Base-by-base conservation (phyloP, 192 early-diverging fungal genomes). In the Backusella circina region DNA sequence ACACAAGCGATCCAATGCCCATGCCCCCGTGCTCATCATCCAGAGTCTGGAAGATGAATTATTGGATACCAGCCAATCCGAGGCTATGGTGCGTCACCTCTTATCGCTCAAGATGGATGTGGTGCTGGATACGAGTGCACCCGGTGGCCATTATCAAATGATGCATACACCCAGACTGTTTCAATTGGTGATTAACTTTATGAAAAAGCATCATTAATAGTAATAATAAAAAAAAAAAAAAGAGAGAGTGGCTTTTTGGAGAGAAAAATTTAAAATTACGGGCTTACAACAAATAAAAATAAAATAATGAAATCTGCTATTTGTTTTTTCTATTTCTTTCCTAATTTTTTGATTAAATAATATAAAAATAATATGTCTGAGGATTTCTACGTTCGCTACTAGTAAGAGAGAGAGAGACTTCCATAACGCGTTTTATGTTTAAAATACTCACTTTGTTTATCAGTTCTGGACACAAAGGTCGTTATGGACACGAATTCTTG, bases 401-500 rank as follows among this genome's bases (percentile, higher is more conserved):
- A 85, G 84, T 85, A 85, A 71, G 84, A 76, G 13, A 33, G n/a
- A n/a, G n/a, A n/a, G n/a, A n/a, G n/a, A n/a, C n/a, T n/a, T n/a
- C n/a, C n/a, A n/a, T n/a, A 15, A 44, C 28, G 47, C n/a, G 33
- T 73, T 18, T 47, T 44, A 18, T 47, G 5, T 32, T 7, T 12
- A 26, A 36, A 7, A 26, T 30, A 37, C 13, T 36, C 1, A 57
- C n/a, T 23, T 32, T 33, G 1, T 31, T 15, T 65, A 61, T 23
- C 37, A 93, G 93, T 75, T 90, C 93, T 18, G 97, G 98, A 7
- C 96, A 98, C 79, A 90, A 89, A 73, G 98, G 98, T 36, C 89
- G 95, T 74, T 98, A 95, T 85, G 98, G 98, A 33, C 97, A 99
- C 86, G 98, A 99, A 90, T 99, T 98, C 83, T 89, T 99, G 38